These are phyloP conservation scores for Moringa oleifera DNA, from an alignment of 345 rosid species.

Conservation along the genomic window DNA sequence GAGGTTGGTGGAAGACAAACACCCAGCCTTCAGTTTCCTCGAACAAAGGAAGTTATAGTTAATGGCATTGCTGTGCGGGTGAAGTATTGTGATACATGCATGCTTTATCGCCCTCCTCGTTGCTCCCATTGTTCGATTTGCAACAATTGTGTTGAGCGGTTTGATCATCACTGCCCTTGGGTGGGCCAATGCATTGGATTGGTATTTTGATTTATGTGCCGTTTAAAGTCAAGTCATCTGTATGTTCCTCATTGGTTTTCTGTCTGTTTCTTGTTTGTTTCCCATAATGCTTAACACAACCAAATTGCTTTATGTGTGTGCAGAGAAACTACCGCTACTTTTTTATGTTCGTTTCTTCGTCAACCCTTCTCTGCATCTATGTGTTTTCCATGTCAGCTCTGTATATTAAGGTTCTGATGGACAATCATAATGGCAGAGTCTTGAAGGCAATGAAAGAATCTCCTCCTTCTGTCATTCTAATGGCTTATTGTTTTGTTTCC, in stretches of 20 bases:
- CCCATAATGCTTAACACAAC: conserved; percentile 4
- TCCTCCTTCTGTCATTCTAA: conserved; percentile 73
- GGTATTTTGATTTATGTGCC: conserved; percentile 43
- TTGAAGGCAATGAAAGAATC: conserved; percentile 92
- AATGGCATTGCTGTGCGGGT: conserved; percentile 81
- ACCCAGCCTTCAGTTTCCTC: conserved; percentile 79
- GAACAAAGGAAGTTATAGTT: conserved; percentile 79
- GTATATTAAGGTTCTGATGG: conserved; percentile 84
- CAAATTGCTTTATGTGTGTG: conserved; percentile 9
- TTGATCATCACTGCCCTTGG: conserved; percentile 99
- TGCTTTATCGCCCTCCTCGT: conserved; percentile 98
- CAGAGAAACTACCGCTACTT: conserved; percentile 98
- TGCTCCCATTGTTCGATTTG: conserved; percentile 95
- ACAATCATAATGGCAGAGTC: conserved; percentile 51
- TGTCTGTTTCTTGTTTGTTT: conserved; percentile 4
- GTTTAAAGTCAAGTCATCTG: neutral
- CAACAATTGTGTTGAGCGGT: conserved; percentile 90
- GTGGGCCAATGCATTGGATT: conserved; percentile 98
- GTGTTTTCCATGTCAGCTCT: conserved; percentile 80
- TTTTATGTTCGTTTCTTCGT: conserved; percentile 91
- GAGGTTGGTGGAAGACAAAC: conserved; percentile 82
- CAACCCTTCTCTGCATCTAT: conserved; percentile 83
- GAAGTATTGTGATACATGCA: conserved; percentile 96
- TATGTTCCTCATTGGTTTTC: neutral
- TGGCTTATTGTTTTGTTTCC: conserved; percentile 77